Conservation (phyloP, 495 filamentous ascomycete genomes). For the Xylaria cubensis region DNA sequence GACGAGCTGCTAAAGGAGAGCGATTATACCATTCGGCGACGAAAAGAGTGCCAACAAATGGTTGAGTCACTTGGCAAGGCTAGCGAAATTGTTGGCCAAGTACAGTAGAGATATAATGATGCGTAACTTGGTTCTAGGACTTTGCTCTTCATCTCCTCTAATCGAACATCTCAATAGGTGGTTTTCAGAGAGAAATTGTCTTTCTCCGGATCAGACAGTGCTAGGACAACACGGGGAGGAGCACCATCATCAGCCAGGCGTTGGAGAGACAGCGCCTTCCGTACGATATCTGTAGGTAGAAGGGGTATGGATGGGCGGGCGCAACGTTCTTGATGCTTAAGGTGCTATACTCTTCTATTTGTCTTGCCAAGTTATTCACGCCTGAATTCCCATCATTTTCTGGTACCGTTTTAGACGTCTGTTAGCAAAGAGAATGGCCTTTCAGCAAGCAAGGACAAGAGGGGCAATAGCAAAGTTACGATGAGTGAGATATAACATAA, state of each 20-base stretch:
- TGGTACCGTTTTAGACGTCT: conserved; percentile 13
- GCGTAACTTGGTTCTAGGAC: background rate
- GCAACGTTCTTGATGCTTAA: background rate
- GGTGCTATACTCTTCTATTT: conserved; percentile 11
- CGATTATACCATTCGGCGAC: conserved; percentile 91
- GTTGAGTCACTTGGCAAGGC: conserved; percentile 89
- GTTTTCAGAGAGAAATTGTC: background rate
- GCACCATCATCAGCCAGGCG: background rate
- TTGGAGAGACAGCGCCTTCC: conserved; percentile 11
- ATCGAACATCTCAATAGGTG: background rate
- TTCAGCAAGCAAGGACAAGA: conserved; percentile 1
- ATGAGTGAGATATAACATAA: conserved; percentile 15
- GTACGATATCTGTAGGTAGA: conserved; percentile 8
- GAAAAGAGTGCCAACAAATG: conserved; percentile 99
- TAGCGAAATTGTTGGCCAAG: conserved; percentile 95
- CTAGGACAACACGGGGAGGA: conserved; percentile 19
- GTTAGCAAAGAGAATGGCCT: conserved; percentile 6
- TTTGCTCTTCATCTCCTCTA: background rate
- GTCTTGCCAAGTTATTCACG: background rate
- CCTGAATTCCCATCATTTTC: background rate
- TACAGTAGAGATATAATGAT: conserved; percentile 65
- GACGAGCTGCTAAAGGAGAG: conserved; percentile 97
- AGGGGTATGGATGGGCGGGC: conserved; percentile 1
- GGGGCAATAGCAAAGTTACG: conserved; percentile 9
- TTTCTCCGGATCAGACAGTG: background rate